These are phyloP conservation scores for Biscogniauxia sp. DNA, from an alignment of 2,329 filamentous ascomycete species.

Conservation along the genomic window DNA sequence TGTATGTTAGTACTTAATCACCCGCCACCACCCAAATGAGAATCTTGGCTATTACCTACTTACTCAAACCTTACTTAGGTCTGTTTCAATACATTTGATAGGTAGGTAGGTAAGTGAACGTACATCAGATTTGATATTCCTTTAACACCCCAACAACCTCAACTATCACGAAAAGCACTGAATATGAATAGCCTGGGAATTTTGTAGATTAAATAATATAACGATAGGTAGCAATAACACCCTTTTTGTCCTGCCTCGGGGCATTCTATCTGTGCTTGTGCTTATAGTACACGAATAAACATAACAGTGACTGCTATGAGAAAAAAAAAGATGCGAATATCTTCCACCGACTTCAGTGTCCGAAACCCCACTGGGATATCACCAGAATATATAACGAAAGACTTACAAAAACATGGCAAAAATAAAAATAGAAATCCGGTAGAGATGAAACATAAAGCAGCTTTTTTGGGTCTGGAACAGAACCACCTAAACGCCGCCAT, in stretches of 20 bases:
- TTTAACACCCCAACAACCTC: neutral
- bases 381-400: constrained; percentile 25
- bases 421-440: neutral
- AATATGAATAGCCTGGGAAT: neutral
- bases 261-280: constrained; percentile 27
- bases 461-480: constrained; percentile 18
- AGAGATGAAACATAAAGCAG: constrained; percentile 4
- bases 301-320: constrained; percentile 14
- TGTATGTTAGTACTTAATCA: no score
- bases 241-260: constrained; percentile 27
- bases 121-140: no score
- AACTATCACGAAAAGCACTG: neutral
- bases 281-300: constrained; percentile 26
- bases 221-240: constrained; percentile 14
- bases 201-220: constrained; percentile 22
- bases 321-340: constrained; percentile 2
- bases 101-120: neutral
- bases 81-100: no score
- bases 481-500: constrained; percentile 19
- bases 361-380: constrained; percentile 26
- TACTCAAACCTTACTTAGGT: no score
- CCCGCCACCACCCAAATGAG: no score
- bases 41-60: no score
- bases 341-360: constrained; percentile 12
- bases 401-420: constrained; percentile 10